These are phyloP conservation scores for Tetradesmus obliquus DNA, from an alignment of 139 green algal species.

Conservation along the genomic window DNA sequence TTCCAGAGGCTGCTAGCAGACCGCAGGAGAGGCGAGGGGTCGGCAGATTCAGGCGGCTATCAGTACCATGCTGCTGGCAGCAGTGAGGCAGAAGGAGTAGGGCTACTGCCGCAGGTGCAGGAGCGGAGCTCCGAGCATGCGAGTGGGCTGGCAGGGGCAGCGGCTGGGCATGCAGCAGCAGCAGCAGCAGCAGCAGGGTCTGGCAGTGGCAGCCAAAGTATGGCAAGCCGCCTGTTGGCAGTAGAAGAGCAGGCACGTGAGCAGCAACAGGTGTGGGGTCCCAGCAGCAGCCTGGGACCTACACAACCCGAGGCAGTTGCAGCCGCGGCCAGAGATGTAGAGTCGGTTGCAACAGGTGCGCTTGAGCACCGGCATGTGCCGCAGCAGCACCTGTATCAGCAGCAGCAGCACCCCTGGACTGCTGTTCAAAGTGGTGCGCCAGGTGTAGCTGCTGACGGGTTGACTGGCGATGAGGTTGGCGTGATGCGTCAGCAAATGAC, in stretches of 20 bases:
- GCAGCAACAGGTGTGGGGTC: too few relatives aligned
- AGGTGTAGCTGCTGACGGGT: too few relatives aligned
- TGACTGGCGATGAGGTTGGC: too few relatives aligned
- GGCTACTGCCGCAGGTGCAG: background rate
- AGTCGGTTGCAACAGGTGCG: background rate
- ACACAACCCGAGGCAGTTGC: background rate
- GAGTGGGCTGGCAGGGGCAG: background rate
- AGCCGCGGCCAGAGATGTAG: background rate
- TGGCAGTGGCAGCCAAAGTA: background rate
- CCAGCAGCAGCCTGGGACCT: background rate
- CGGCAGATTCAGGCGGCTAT: background rate
- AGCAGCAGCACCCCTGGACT: background rate
- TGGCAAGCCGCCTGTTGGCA: background rate
- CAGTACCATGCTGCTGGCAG: background rate
- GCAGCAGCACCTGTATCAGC: background rate
- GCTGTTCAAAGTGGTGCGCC: too few relatives aligned
- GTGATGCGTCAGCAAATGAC: too few relatives aligned
- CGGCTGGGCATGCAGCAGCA: background rate
- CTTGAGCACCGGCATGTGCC: background rate
- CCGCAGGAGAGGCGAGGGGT: background rate
- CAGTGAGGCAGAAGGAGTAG: background rate
- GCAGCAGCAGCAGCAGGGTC: background rate
- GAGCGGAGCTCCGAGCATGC: background rate
- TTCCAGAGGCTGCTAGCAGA: background rate
- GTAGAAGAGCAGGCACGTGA: background rate